Base-by-base conservation (phyloP, 306 rosid species). In the Vicia villosa region DNA sequence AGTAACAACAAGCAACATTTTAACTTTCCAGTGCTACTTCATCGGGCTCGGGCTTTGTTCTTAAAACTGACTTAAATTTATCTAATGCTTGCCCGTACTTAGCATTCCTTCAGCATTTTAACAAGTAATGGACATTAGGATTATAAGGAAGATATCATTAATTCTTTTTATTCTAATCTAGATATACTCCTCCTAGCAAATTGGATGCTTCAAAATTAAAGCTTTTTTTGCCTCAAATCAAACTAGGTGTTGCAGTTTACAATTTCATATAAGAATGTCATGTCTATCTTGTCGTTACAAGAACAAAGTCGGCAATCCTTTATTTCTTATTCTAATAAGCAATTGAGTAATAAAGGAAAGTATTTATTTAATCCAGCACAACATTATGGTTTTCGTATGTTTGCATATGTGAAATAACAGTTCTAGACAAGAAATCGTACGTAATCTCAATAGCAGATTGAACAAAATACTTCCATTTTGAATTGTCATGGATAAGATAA, bases 1-100 rank as follows among this genome's bases (percentile, higher is more conserved):
- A 87, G 79, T 94, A 94, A 73, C 96, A 91, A 60, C 95, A 94
- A 51, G 96, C 91, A 64, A 94, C 97, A 67, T 94, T 94, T 81
- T 94, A 94, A 77, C 91, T 81, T 65, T 96, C 97, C 14, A 94
- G 86, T 66, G 97, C 83, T 63, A 89, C 82, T 75, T 94, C 99
- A 24, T 69, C 82, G 3, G 83, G 68, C 49, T 78, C 89, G 66
- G 97, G 95, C 76, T 80, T 91, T 21, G 91, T 84, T 74, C 99
- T 97, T 80, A 91, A 80, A 28, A 88, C 87, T 28, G 97, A 91
- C 75, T 91, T 97, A 17, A 94, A 91, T 63, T 83, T 94, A 82
- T 81, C 95, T 65, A 88, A 66, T 14, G 99, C 97, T 86, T 91
- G 87, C 79, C 91, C 97, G 40, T 91, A 94, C 80, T 87, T 91